Percentiles rank a stretch among this genome's conserved stretches.
Conservation (phyloP, 1,284 basidiomycete genomes). For the Marasmius sp. region DNA sequence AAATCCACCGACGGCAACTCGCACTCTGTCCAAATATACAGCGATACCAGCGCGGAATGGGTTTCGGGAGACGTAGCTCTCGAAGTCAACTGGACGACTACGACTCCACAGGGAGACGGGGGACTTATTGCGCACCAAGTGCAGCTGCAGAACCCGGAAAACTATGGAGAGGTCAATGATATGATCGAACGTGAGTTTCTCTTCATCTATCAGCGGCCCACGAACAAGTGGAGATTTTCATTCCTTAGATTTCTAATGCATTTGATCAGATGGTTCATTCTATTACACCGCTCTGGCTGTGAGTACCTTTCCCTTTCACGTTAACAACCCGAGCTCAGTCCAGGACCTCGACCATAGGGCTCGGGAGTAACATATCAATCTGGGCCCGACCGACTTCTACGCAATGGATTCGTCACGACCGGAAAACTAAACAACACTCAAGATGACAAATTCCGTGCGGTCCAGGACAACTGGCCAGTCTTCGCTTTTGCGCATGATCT, state of each 20-base stretch:
- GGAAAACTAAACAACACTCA: slow-evolving; percentile 52
- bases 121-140: slow-evolving; percentile 56
- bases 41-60: slow-evolving; percentile 68
- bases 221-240: background rate
- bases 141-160: slow-evolving; percentile 45
- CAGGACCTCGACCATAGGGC: too few species aligned
- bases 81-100: slow-evolving; percentile 54
- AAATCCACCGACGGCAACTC: slow-evolving; percentile 51
- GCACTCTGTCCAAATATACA: slow-evolving; percentile 61
- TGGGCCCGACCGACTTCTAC: slow-evolving; percentile 54
- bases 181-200: slow-evolving; percentile 54
- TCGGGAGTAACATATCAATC: slow-evolving; percentile 54
- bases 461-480: slow-evolving; percentile 63
- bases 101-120: slow-evolving; percentile 19
- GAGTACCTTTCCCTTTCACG: slow-evolving; percentile 7
- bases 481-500: slow-evolving; percentile 62
- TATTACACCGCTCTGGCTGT: slow-evolving; percentile 58
- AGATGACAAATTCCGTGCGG: slow-evolving; percentile 60
- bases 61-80: slow-evolving; percentile 54
- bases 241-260: background rate
- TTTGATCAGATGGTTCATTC: slow-evolving; percentile 53
- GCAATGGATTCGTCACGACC: slow-evolving; percentile 56
- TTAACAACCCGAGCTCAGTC: background rate
- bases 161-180: slow-evolving; percentile 53
- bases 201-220: background rate